These are phyloP conservation scores for Ruellia speciosa DNA, from an alignment of 305 asterid genomes.

Conservation along the genomic window DNA sequence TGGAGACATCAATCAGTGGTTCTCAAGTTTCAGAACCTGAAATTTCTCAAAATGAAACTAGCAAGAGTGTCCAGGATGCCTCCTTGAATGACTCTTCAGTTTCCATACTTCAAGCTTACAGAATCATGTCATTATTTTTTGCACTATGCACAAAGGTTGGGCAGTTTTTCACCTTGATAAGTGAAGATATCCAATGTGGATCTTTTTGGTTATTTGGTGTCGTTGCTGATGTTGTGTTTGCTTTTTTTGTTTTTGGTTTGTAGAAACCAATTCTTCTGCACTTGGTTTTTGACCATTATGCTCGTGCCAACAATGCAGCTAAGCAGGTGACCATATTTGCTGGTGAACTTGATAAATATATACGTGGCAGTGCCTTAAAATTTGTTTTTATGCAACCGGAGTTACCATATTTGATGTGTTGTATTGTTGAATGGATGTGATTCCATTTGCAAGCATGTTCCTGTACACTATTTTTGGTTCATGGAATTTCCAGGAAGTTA, in stretches of 20 bases:
- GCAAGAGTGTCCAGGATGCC: conserved; percentile 38
- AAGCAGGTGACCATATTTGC: conserved; percentile 62
- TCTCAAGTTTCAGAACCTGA: conserved; percentile 76
- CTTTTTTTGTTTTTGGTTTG: conserved; percentile 20
- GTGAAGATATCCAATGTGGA: conserved; percentile 8
- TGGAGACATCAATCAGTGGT: conserved; percentile 73
- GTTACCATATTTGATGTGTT: not conserved
- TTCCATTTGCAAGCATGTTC: not conserved
- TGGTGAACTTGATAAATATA: conserved; percentile 8
- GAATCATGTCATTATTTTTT: conserved; percentile 66
- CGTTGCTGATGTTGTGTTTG: conserved; percentile 21
- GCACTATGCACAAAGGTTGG: conserved; percentile 79
- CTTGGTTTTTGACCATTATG: conserved; percentile 65
- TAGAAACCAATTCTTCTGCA: conserved; percentile 83
- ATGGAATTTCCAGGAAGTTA: too few relatives aligned
- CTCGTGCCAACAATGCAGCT: conserved; percentile 64
- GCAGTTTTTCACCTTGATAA: conserved; percentile 15
- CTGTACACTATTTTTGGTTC: too few relatives aligned
- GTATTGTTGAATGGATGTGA: not conserved
- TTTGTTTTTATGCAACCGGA: conserved; percentile 1
- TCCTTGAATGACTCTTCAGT: conserved; percentile 41
- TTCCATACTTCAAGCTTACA: conserved; percentile 55
- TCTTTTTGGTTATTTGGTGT: conserved; percentile 11
- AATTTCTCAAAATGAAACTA: conserved; percentile 40
- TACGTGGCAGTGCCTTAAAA: conserved; percentile 5